Evolutionary conservation across 2,329 filamentous ascomycete genomes (phyloP).

Genomic region (Xylaria sp.): DNA sequence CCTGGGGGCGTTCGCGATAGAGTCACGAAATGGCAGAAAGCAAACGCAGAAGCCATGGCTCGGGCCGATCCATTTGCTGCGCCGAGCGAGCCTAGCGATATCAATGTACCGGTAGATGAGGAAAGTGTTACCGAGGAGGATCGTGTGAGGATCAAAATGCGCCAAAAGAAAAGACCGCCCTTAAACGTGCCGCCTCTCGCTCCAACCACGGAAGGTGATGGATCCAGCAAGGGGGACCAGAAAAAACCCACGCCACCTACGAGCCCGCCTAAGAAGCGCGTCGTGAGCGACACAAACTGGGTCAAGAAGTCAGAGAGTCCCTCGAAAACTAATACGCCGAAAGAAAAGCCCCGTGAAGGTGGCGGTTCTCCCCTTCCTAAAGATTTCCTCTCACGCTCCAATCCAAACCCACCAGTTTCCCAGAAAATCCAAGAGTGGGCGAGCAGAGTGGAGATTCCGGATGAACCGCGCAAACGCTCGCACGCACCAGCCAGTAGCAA

Average conservation of each 20-base stretch:
- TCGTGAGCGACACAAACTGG: conserved; percentile 95
- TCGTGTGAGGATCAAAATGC: conserved; percentile 66
- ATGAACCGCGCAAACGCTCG: conserved; percentile 53
- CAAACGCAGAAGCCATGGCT: conserved; percentile 73
- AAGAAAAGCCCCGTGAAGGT: conserved; percentile 48
- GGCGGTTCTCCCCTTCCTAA: conserved; percentile 63
- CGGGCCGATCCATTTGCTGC: conserved; percentile 62
- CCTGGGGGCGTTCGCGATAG: conserved; percentile 79
- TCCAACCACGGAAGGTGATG: conserved; percentile 46
- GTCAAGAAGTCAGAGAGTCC: conserved; percentile 67
- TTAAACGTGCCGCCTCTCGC: conserved; percentile 48
- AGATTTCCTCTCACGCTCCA: conserved; percentile 65
- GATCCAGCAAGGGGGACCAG: conserved; percentile 50
- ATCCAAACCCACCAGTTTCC: conserved; percentile 65
- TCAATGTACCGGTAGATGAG: conserved; percentile 69
- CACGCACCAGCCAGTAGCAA: conserved; percentile 50
- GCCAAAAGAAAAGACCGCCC: conserved; percentile 57
- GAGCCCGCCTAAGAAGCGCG: conserved; percentile 84
- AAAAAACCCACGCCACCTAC: conserved; percentile 59
- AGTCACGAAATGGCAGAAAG: conserved; percentile 86
- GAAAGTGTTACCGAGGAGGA: conserved; percentile 71
- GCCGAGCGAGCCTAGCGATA: conserved; percentile 69
- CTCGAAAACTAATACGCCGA: conserved; percentile 55
- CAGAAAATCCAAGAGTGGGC: conserved; percentile 73
- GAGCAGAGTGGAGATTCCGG: conserved; percentile 62